Conservation (phyloP, 2,329 filamentous ascomycete species). For the Cladobotryum mycophilum region DNA sequence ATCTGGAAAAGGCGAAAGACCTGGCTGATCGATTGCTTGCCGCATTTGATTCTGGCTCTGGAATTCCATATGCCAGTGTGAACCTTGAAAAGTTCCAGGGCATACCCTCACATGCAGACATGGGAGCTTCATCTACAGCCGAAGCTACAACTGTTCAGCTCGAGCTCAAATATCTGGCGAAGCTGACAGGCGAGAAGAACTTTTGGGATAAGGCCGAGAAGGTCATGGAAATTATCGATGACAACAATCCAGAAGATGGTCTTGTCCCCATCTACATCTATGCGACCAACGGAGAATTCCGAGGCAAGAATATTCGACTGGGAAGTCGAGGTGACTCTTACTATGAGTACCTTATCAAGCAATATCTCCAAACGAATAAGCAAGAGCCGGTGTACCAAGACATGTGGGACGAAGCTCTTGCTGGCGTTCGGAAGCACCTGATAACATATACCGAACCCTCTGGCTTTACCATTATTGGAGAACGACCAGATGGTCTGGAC, state of each 20-base stretch:
- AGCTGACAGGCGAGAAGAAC: slow-evolving; percentile 82
- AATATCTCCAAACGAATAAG: slow-evolving; percentile 88
- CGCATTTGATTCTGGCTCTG: slow-evolving; percentile 81
- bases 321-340: slow-evolving; percentile 95
- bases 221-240: slow-evolving; percentile 85
- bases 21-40: slow-evolving; percentile 80
- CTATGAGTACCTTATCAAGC: slow-evolving; percentile 98
- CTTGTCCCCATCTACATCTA: slow-evolving; percentile 89
- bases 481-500: slow-evolving; percentile 69
- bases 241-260: slow-evolving; percentile 71
- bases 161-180: slow-evolving; percentile 94
- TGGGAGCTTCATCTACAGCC: slow-evolving; percentile 85
- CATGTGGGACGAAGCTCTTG: slow-evolving; percentile 85
- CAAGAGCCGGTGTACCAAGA: slow-evolving; percentile 80
- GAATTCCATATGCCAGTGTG: slow-evolving; percentile 84
- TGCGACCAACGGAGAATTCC: slow-evolving; percentile 70
- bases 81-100: slow-evolving; percentile 74
- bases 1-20: slow-evolving; percentile 92
- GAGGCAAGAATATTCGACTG: slow-evolving; percentile 78
- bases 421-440: slow-evolving; percentile 83
- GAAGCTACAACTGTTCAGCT: slow-evolving; percentile 90
- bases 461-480: slow-evolving; percentile 82
- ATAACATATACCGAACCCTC: slow-evolving; percentile 79
- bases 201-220: slow-evolving; percentile 92
- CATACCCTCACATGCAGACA: slow-evolving; percentile 74